Percentiles rank a stretch among this genome's conserved stretches.
These are phyloP conservation scores for Suhomyces yuchorum DNA, from an alignment of 1,139 yeast genomes.

Conservation along the genomic window DNA sequence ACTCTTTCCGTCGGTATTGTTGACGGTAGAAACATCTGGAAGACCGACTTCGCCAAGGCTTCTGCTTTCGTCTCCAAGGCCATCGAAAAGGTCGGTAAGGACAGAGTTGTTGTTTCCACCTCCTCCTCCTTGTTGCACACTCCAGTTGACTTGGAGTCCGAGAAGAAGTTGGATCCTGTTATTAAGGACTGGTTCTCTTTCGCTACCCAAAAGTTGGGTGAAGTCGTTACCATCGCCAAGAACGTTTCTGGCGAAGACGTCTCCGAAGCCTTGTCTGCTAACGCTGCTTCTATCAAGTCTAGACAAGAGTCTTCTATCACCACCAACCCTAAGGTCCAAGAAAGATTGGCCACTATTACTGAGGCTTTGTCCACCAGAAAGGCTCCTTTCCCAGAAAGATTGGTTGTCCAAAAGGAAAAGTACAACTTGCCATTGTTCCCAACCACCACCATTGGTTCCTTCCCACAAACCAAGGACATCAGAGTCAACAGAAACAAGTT, in stretches of 20 bases:
- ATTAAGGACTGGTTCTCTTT: constrained; percentile 98
- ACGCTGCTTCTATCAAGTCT: constrained; percentile 82
- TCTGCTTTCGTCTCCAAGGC: constrained; percentile 80
- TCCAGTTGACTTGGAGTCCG: constrained; percentile 92
- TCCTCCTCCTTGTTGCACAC: constrained; percentile 98
- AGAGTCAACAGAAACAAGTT: constrained; percentile 98
- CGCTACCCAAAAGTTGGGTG: constrained; percentile 92
- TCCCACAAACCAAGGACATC: constrained; percentile 99
- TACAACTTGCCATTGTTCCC: constrained; percentile 98
- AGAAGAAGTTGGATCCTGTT: constrained; percentile 84
- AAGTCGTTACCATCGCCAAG: constrained; percentile 90
- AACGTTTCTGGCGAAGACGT: constrained; percentile 81
- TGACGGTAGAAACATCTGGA: constrained; percentile 99
- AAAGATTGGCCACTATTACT: constrained; percentile 80
- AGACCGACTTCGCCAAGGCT: constrained; percentile 89
- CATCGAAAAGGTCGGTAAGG: constrained; percentile 79
- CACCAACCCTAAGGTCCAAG: constrained; percentile 87
- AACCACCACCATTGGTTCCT: constrained; percentile 99
- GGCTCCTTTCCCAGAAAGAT: constrained; percentile 83
- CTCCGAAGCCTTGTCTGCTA: constrained; percentile 68
- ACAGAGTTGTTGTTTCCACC: constrained; percentile 88
- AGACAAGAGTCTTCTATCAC: constrained; percentile 88
- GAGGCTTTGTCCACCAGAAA: constrained; percentile 83
- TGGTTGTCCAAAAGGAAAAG: constrained; percentile 79
- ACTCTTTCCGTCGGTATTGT: constrained; percentile 93